Percentiles rank a stretch among this genome's conserved stretches.
Evolutionary conservation across 352 stramenopile species (phyloP).

Genomic region (Paralagenidium karlingii): DNA sequence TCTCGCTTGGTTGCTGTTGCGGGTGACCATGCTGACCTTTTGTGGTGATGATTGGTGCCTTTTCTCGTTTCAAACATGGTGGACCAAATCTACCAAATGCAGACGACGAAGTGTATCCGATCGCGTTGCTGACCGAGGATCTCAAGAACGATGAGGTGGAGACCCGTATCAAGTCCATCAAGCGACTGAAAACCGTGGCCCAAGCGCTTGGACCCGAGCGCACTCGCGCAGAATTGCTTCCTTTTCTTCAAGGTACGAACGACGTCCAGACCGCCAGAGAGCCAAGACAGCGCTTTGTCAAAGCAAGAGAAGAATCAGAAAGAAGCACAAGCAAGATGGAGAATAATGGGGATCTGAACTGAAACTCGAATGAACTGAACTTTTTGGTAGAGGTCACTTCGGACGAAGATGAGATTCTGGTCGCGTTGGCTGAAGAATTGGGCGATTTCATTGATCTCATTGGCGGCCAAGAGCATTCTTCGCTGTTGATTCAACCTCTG

Average conservation of each 20-base stretch:
- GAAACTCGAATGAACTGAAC: background rate
- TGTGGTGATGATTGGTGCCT: no score
- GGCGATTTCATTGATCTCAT: conserved; percentile 84
- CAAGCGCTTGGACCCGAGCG: conserved; percentile 81
- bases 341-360: conserved; percentile 1
- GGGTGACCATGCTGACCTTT: no score
- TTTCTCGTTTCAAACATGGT: no score
- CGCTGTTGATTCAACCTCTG: conserved; percentile 76
- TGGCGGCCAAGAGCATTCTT: conserved; percentile 47
- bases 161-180: conserved; percentile 90
- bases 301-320: background rate
- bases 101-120: conserved; percentile 79
- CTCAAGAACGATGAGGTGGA: conserved; percentile 87
- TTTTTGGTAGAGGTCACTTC: conserved; percentile 57
- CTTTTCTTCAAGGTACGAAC: conserved; percentile 68
- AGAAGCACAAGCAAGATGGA: background rate
- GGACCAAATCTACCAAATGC: no score
- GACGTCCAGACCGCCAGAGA: no score
- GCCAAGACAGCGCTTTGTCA: no score
- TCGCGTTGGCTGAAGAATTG: conserved; percentile 85
- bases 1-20: no score
- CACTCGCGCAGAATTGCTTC: conserved; percentile 73
- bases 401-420: conserved; percentile 89
- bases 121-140: conserved; percentile 87
- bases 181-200: conserved; percentile 83